Conservation (phyloP, 371 early-diverging fungal species). For the Capniomyces stellatus region DNA sequence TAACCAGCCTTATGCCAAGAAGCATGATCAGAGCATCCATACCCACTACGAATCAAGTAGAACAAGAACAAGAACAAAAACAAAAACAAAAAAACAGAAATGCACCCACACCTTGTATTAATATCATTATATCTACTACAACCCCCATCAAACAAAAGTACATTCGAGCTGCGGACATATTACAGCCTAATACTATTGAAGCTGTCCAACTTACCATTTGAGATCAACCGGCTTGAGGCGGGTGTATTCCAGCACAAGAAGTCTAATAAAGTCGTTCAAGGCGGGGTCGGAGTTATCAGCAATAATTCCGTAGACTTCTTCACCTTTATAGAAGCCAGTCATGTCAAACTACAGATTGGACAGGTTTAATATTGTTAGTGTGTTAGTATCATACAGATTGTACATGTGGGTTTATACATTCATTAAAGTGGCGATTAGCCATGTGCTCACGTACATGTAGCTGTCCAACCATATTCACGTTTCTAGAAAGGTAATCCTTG, state of each 20-base stretch:
- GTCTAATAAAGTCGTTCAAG: slow-evolving; percentile 41
- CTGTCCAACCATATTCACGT: slow-evolving; percentile 50
- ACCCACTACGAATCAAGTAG: slow-evolving; percentile 8
- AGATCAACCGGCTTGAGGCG: slow-evolving; percentile 14
- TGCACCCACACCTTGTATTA: too few relatives aligned
- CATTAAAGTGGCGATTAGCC: too few relatives aligned
- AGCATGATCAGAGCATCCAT: slow-evolving; percentile 63
- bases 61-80: neutral
- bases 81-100: too few relatives aligned
- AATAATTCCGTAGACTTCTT: slow-evolving; percentile 53
- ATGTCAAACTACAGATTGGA: slow-evolving; percentile 33
- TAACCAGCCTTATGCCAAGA: slow-evolving; percentile 74
- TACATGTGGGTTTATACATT: too few relatives aligned
- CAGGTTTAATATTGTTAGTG: too few relatives aligned
- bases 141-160: too few relatives aligned
- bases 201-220: neutral
- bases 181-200: too few relatives aligned
- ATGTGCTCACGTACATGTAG: slow-evolving; percentile 30
- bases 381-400: too few relatives aligned
- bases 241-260: slow-evolving; percentile 25
- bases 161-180: too few relatives aligned
- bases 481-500: slow-evolving; percentile 34
- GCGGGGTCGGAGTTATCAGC: slow-evolving; percentile 62
- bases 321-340: slow-evolving; percentile 57
- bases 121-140: too few relatives aligned